Percentiles rank a stretch among this genome's conserved stretches.
Conservation (phyloP, 176 grass and related monocot species). For the Areca catechu region DNA sequence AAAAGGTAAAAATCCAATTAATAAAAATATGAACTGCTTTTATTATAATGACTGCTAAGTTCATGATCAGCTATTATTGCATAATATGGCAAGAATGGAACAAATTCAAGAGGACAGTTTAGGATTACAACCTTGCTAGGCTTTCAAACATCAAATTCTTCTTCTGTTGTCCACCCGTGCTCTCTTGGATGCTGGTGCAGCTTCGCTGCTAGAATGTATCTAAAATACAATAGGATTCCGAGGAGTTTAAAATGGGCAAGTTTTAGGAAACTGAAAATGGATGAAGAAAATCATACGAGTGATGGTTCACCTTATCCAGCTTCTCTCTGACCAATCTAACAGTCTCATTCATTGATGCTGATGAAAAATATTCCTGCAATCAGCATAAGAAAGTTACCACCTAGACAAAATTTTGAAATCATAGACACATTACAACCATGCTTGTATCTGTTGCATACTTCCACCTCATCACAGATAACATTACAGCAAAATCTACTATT, state of each 20-base stretch:
- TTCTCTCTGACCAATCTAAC: conserved; percentile 66
- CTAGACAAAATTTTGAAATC: no score
- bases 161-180: conserved; percentile 50
- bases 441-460: no score
- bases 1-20: no score
- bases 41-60: no score
- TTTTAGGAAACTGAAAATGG: not conserved
- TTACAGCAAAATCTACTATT: no score
- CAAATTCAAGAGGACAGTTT: no score
- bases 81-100: no score
- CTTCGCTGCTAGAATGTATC: conserved; percentile 47
- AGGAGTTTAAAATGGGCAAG: not conserved
- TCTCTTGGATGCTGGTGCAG: conserved; percentile 50
- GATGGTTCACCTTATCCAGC: conserved; percentile 54
- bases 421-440: no score
- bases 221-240: conserved; percentile 21
- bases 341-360: conserved; percentile 61
- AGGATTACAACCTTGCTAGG: no score
- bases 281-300: not conserved
- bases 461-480: no score
- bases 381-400: not conserved
- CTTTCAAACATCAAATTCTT: conserved; percentile 48
- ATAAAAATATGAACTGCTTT: no score
- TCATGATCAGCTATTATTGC: no score
- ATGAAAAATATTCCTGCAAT: conserved; percentile 84